Percentiles rank a stretch among this genome's conserved stretches.
phyloP scores from a whole-genome alignment of 179 eudicot species.

The Beta corolliflora region DNA sequence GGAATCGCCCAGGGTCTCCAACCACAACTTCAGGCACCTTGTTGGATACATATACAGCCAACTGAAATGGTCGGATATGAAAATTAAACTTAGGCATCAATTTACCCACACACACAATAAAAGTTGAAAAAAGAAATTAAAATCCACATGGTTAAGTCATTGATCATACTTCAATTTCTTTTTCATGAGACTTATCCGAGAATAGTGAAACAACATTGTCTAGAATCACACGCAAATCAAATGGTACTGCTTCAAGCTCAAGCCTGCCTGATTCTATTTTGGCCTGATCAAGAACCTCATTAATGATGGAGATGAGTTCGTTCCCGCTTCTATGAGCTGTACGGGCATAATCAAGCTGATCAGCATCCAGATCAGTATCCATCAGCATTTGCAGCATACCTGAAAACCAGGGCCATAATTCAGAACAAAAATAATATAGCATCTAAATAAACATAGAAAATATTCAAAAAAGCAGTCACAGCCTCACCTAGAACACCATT shows the following conservation, averaged over 20 bases:
- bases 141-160: neutral
- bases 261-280: conserved; percentile 98
- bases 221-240: conserved; percentile 74
- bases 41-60: conserved; percentile 88
- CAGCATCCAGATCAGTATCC: conserved; percentile 75
- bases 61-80: conserved; percentile 43
- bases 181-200: conserved; percentile 70
- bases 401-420: conserved; percentile 26
- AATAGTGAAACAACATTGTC: conserved; percentile 76
- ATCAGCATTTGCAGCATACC: conserved; percentile 99
- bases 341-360: conserved; percentile 75
- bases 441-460: neutral
- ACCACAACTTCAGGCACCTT: conserved; percentile 76
- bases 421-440: conserved; percentile 1
- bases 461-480: neutral
- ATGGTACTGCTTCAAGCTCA: conserved; percentile 89
- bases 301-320: conserved; percentile 78
- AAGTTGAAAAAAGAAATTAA: neutral
- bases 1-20: conserved; percentile 92
- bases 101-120: neutral
- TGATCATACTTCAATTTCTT: conserved; percentile 69
- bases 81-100: conserved; percentile 17
- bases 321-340: conserved; percentile 91
- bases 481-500: conserved; percentile 88
- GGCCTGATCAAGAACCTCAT: conserved; percentile 93